Evolutionary conservation across 176 grass and related monocot genomes (phyloP).

Genomic region (Eleusine coracana): DNA sequence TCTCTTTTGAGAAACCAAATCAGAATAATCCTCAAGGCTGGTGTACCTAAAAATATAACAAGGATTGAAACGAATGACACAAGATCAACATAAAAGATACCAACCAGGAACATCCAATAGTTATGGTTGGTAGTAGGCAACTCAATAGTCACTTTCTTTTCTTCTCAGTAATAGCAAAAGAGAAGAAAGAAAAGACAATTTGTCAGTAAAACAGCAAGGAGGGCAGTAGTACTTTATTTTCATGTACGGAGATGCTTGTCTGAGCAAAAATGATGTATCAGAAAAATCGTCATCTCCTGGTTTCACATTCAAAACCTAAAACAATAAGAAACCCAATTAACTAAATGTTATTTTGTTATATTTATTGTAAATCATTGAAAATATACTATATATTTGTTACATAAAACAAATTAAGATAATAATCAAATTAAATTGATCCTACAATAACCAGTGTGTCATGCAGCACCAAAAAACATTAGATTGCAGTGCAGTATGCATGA

Average conservation of each 20-base stretch:
- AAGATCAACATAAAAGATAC: not conserved
- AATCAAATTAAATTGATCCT: not conserved
- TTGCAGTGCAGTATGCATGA: not conserved
- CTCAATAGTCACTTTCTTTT: not conserved
- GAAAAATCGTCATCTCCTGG: slow-evolving; percentile 81
- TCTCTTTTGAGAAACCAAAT: slow-evolving; percentile 62
- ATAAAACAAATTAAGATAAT: not conserved
- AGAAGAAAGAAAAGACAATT: not conserved
- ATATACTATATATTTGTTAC: not conserved
- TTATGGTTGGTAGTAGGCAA: slow-evolving; percentile 5
- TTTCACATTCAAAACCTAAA: slow-evolving; percentile 90
- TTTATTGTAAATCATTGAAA: not conserved
- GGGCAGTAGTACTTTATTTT: slow-evolving; percentile 89
- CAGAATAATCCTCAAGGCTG: slow-evolving; percentile 47
- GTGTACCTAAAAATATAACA: slow-evolving; percentile 54
- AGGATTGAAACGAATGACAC: slow-evolving; percentile 17
- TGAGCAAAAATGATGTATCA: slow-evolving; percentile 89
- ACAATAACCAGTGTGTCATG: not conserved
- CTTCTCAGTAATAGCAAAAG: slow-evolving; percentile 11
- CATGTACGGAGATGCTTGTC: slow-evolving; percentile 99
- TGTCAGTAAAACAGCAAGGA: slow-evolving; percentile 15
- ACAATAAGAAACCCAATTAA: slow-evolving; percentile 16
- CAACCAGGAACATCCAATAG: slow-evolving; percentile 7
- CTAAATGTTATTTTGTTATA: not conserved
- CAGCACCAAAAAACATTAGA: not conserved